Evolutionary conservation across 495 filamentous ascomycete genomes (phyloP).

Genomic region (Penicillium psychrofluorescens): DNA sequence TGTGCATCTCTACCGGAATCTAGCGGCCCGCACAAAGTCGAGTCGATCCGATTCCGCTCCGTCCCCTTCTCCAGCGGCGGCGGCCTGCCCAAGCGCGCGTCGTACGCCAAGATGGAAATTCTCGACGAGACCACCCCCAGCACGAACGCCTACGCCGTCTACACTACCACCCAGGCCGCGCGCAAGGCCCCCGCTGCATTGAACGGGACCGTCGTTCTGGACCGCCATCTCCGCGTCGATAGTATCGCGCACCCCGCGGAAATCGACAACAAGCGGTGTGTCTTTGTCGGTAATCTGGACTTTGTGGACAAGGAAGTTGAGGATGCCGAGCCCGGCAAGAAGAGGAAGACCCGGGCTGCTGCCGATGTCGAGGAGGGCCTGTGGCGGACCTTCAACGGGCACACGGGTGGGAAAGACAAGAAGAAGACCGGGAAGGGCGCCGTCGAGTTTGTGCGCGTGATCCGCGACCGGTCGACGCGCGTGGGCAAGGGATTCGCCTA

Average conservation of each 20-base stretch:
- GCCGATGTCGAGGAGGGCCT: conserved; percentile 92
- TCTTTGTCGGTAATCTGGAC: conserved; percentile 94
- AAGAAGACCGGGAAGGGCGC: conserved; percentile 51
- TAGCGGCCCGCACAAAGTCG: conserved; percentile 57
- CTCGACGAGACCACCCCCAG: conserved; percentile 85
- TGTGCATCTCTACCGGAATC: conserved; percentile 36
- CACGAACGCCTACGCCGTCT: conserved; percentile 92
- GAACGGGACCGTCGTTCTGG: conserved; percentile 78
- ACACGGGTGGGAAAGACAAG: conserved; percentile 37
- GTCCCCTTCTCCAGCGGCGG: conserved; percentile 65
- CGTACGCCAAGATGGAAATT: conserved; percentile 73
- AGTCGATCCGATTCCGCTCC: conserved; percentile 89
- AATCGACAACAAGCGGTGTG: conserved; percentile 77
- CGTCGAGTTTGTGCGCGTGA: conserved; percentile 89
- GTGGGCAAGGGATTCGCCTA: conserved; percentile 98
- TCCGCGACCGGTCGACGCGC: conserved; percentile 79
- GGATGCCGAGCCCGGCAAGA: conserved; percentile 47
- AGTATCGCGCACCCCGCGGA: conserved; percentile 79
- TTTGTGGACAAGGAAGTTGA: conserved; percentile 82
- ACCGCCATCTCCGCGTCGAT: conserved; percentile 86
- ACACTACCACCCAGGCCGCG: conserved; percentile 62
- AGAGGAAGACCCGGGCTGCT: conserved; percentile 60
- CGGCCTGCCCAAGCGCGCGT: conserved; percentile 81
- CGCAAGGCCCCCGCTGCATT: conserved; percentile 67
- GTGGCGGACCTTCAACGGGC: conserved; percentile 71